phyloP scores from a whole-genome alignment of 1,284 basidiomycete species.

The Malassezia equina region DNA sequence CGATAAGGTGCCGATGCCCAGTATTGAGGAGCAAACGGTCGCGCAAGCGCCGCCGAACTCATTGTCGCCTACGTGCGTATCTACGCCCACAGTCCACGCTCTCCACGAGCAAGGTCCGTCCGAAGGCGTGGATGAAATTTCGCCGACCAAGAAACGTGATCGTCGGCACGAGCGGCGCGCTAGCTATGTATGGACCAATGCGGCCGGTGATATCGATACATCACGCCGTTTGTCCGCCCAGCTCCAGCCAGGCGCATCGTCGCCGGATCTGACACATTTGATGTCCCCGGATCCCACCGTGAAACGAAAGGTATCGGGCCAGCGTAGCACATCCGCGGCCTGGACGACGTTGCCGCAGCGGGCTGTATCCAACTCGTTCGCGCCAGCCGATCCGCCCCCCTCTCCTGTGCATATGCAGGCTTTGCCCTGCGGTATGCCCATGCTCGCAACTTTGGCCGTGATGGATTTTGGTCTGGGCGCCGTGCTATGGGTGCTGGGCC shows the following conservation, averaged over 20 bases:
- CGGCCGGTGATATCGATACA: background rate
- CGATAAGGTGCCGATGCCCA: background rate
- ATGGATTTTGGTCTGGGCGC: conserved; percentile 53
- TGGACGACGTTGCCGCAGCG: conserved; percentile 3
- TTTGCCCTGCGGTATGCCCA: conserved; percentile 8
- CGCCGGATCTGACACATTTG: background rate
- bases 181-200: conserved; percentile 8
- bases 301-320: background rate
- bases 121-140: background rate
- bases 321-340: background rate
- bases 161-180: conserved; percentile 7
- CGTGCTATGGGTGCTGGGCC: conserved; percentile 76
- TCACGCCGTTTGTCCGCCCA: background rate
- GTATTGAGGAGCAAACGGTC: background rate
- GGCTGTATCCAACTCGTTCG: background rate
- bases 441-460: conserved; percentile 49
- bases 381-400: background rate
- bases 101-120: background rate
- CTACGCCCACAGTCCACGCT: too few species aligned
- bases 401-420: background rate
- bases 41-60: background rate
- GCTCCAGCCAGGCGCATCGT: background rate
- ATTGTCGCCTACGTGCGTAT: background rate
- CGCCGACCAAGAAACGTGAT: conserved; percentile 1
- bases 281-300: conserved; percentile 2